phyloP scores from a whole-genome alignment of 2,329 filamentous ascomycete genomes.

The Fusarium newnesense region DNA sequence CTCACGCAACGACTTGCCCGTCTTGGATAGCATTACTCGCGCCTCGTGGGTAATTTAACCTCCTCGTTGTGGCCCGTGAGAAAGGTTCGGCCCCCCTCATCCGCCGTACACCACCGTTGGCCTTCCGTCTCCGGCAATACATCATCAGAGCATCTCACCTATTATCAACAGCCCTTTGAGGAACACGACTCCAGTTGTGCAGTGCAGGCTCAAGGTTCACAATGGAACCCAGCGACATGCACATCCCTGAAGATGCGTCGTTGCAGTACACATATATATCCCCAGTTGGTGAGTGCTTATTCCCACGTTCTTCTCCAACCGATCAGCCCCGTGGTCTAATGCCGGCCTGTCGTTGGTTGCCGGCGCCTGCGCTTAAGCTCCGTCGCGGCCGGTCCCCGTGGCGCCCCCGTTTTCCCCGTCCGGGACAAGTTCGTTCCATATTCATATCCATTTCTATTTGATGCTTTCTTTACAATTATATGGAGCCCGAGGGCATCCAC shows the following conservation, averaged over 20 bases:
- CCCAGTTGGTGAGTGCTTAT: slow-evolving; percentile 64
- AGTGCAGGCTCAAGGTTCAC: slow-evolving; percentile 29
- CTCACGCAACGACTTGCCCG: slow-evolving; percentile 44
- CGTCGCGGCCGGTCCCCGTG: slow-evolving; percentile 42
- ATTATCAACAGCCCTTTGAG: slow-evolving; percentile 19
- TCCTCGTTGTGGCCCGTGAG: slow-evolving; percentile 20
- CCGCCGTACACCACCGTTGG: slow-evolving; percentile 21
- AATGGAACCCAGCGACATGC: slow-evolving; percentile 56
- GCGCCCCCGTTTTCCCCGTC: slow-evolving; percentile 41
- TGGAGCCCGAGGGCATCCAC: slow-evolving; percentile 16
- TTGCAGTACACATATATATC: slow-evolving; percentile 58
- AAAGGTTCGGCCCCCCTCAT: slow-evolving; percentile 23
- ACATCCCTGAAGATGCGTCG: slow-evolving; percentile 58
- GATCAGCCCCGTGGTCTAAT: slow-evolving; percentile 60
- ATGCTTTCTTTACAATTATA: slow-evolving; percentile 3
- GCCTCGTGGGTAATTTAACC: slow-evolving; percentile 15
- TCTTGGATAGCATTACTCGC: slow-evolving; percentile 38
- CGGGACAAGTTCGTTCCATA: slow-evolving; percentile 37
- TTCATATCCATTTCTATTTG: slow-evolving; percentile 11
- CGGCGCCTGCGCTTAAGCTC: slow-evolving; percentile 40
- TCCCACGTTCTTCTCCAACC: slow-evolving; percentile 50
- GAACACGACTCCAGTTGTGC: slow-evolving; percentile 36
- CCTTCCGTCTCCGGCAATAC: slow-evolving; percentile 27
- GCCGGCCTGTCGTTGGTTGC: slow-evolving; percentile 58
- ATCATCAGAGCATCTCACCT: slow-evolving; percentile 26